Evolutionary conservation across 2,329 filamentous ascomycete genomes (phyloP), one percentile per base, ranked within the genome.

Genomic region (Colletotrichum navitas): DNA sequence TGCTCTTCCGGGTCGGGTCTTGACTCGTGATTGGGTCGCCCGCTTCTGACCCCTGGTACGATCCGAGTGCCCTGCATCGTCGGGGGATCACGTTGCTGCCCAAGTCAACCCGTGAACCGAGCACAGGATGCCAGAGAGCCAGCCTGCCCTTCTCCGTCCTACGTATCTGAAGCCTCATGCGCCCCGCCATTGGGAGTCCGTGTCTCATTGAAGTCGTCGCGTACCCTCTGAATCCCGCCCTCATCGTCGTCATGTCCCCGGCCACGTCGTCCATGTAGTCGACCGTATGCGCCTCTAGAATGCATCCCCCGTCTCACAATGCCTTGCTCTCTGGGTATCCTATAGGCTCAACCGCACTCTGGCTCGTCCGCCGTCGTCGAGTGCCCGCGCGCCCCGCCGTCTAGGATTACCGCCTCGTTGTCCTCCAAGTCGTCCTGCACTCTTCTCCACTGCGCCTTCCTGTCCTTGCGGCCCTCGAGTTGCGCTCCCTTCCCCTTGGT

Each of bases 391-490:
- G 85, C 78, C 1, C 88, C 88, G 8, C 89, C 88, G 72, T 90
- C 87, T 1, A 90, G 78, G 59, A 90, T 90, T 11, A 90, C 81
- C 0, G 79, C 84, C 75, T 90, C 89, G 68, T 91, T 91, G 74
- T 91, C 80, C 16, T 87, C 82, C 24, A 87, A 76, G 74, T 91
- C 87, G 75, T 91, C 88, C 75, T 91, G 89, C 0, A 91, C 89
- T 64, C 88, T 83, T 64, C 88, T 82, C 89, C 89, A 91, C 56
- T 83, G 81, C 43, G 81, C 83, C 24, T 79, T 81, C 59, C 79
- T 80, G 58, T 85, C 80, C 43, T 83, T 81, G 24, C 86, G 81
- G 7, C 83, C 84, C 64, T 83, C 80, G 11, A 84, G 72, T 56
- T 81, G 81, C 0, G 74, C 73, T 8, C 83, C 87, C 76, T 90